Evolutionary conservation across 23 red algal genomes (phyloP), one percentile per base, ranked within the genome.

Genomic region (Chondrus crispus): DNA sequence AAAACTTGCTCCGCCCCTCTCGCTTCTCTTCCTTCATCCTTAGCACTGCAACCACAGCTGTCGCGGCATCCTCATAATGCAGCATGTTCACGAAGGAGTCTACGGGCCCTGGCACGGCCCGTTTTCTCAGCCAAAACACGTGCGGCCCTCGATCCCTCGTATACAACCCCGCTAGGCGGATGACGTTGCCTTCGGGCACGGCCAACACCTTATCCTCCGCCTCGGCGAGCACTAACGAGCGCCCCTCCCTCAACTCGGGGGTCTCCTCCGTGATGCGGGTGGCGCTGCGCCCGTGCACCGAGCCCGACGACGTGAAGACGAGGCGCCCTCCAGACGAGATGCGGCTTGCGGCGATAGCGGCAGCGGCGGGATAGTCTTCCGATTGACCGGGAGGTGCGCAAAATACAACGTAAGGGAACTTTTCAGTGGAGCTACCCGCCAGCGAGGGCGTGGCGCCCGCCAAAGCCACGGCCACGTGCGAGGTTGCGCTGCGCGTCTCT

Each of bases 141-240:
- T 98, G 96, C 42, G 96, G 47, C 12, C 96, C 96, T 4, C 96
- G 87, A 9, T 92, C 80, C 22, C 93, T 37, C 26, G 46, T 82
- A 39, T 98, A 98, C 28, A 98, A 58, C 11, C 95, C 95, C 42
- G 95, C 85, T n/a, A 98, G 38, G 33, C 95, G 84, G 28, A 98
- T 40, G 9, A 98, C 91, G 36, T 85, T 68, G 1, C 91, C 85
- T 50, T 44, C 45, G 16, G 7, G 19, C 57, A 9, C 29, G 12
- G 47, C 63, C 46, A 95, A 48, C 19, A 66, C 68, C 7, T 18
- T 40, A 32, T 91, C 75, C 75, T 82, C 90, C 3, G 79, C 80
- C 37, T 82, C 62, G 28, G 75, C 42, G 36, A 86, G 32, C 14
- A 89, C 24, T 26, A 58, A 39, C 24, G 90, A 36, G 40, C 70